Conservation (phyloP, 768 basidiomycete genomes). For the Naganishia vaughanmartiniae region DNA sequence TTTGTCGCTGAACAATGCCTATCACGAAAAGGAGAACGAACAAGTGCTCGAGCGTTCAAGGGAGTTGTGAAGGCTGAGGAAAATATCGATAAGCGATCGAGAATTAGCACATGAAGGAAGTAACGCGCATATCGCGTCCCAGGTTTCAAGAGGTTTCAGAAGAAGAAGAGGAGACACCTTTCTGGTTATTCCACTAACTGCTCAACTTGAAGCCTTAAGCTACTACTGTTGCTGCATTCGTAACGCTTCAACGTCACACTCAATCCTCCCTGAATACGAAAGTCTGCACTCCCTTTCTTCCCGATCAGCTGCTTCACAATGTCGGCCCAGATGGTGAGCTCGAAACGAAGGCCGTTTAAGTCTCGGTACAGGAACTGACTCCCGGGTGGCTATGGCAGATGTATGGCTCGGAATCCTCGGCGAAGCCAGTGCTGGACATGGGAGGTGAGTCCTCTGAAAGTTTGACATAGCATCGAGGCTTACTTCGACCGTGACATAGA, state of each 20-base stretch:
- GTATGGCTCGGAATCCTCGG: constrained; percentile 32
- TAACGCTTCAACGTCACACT: too few relatives aligned
- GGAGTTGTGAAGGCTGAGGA: background rate
- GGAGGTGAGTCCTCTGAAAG: constrained; percentile 13
- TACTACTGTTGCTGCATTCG: too few relatives aligned
- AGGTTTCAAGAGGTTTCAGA: constrained; percentile 1
- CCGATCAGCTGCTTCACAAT: background rate
- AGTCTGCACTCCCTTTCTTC: too few relatives aligned
- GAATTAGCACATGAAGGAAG: constrained; percentile 14
- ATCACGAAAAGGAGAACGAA: too few relatives aligned
- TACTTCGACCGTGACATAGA: constrained; percentile 51
- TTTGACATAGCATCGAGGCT: background rate
- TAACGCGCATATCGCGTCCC: constrained; percentile 14
- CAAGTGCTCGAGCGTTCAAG: too few relatives aligned
- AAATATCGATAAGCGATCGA: constrained; percentile 3
- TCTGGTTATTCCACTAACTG: too few relatives aligned
- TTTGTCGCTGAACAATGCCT: background rate
- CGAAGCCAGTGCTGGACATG: constrained; percentile 33
- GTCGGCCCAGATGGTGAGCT: constrained; percentile 28
- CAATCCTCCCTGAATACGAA: too few relatives aligned
- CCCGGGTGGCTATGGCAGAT: constrained; percentile 12
- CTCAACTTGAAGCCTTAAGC: background rate
- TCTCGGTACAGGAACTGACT: background rate
- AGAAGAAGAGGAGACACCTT: too few relatives aligned
- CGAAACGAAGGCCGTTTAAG: background rate